Base-by-base conservation (phyloP, 2,329 filamentous ascomycete species). In the Harringtonia lauricola region DNA sequence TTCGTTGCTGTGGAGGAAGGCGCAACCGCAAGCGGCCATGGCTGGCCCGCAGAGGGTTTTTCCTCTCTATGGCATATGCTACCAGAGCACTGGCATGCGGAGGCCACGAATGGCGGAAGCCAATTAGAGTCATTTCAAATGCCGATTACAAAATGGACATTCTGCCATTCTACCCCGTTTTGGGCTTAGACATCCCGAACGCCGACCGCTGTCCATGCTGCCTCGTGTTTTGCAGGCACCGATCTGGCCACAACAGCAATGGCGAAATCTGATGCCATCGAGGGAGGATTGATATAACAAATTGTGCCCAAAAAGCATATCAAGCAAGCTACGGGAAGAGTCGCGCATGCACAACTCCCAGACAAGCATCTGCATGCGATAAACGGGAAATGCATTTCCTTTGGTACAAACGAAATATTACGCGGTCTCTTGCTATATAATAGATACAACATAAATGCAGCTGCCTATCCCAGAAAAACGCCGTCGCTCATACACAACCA, bases 81-180 rank as follows among this genome's bases (percentile, higher is more conserved):
- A 6, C 10, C 24, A 26, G 6, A 26, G 24, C 24, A 10, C 7
- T 26, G 7, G 7, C 24, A 26, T 26, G 6, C 24, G 7, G 24
- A 13, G 5, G 30, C 30, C 14, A 4, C 8, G 5, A 14, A 14
- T 36, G 35, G 30, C 4, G 15, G 14, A 35, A 17, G 19, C 44
- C 44, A 46, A 46, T 46, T 36, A 21, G 22, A 34, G 28, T 21
- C 24, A 18, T 17, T 33, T 36, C 40, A 46, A 42, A 46, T 46
- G 33, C 36, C 39, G 39, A 42, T 45, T 21, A 45, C 43, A 40
- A 34, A 17, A 18, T 12, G 19, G 8, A 24, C 17, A 17, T 8
- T 4, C 19, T 4, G 19, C 6, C 24, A 34, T 17, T 13, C 3
- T 3, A 7, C n/a, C 17, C 3, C 17, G 4, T 8, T 40, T 33